Conservation (phyloP, 352 stramenopile species). For the Globisporangium spinosum region DNA sequence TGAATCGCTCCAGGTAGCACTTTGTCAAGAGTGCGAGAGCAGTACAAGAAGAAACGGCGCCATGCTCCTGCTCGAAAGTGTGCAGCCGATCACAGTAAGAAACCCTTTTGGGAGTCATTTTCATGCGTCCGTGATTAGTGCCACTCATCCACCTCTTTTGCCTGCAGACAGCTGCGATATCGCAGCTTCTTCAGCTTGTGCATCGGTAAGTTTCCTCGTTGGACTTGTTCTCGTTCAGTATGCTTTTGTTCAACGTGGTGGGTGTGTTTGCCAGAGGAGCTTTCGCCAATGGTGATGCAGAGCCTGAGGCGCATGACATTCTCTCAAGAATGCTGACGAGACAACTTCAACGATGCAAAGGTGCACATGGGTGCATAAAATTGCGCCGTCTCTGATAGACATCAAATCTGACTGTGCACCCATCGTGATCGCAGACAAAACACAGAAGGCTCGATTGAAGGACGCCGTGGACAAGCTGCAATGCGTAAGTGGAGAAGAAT, state of each 20-base stretch:
- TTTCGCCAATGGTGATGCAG: not conserved
- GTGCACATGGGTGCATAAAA: slow-evolving; percentile 1
- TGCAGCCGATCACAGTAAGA: not conserved
- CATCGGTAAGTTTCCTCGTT: not conserved
- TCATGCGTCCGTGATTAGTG: not conserved
- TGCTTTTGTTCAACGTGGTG: not conserved
- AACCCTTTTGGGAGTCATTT: not conserved
- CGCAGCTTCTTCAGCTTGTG: not conserved
- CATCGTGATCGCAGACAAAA: not conserved
- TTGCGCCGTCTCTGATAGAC: not conserved
- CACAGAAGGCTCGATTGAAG: slow-evolving; percentile 1
- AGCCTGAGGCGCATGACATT: not conserved
- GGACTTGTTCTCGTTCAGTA: not conserved
- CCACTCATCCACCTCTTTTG: not conserved
- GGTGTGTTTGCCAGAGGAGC: slow-evolving; percentile 1
- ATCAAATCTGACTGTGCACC: not conserved
- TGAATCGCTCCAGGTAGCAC: not conserved
- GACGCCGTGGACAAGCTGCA: not conserved
- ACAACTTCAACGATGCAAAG: slow-evolving; percentile 12
- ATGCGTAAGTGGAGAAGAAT: not conserved
- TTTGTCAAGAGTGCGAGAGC: not conserved
- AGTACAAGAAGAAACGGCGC: not conserved
- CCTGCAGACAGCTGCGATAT: not conserved
- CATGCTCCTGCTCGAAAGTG: not conserved
- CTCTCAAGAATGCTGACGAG: not conserved